Percentiles rank a stretch among this genome's conserved stretches.
Conservation (phyloP, 805 yeast species). For the Lipomyces japonicus region DNA sequence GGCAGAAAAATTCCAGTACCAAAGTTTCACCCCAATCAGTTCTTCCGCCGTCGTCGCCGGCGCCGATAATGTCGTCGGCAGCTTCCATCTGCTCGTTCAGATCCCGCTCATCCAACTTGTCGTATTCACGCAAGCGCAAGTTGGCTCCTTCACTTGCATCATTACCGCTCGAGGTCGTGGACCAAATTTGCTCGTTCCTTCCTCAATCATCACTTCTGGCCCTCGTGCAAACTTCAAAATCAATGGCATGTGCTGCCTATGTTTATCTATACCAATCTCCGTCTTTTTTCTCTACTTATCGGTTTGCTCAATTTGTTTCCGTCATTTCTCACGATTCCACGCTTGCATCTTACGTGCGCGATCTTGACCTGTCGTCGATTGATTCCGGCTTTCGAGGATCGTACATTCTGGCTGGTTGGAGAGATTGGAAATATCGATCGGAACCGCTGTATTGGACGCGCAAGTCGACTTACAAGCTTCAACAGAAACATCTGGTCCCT, state of each 20-base stretch:
- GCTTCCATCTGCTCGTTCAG: conserved; percentile 27
- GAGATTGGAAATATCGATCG: conserved; percentile 80
- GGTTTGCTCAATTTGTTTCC: conserved; percentile 76
- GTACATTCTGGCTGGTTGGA: conserved; percentile 66
- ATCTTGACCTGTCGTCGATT: conserved; percentile 55
- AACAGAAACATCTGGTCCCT: conserved; percentile 2
- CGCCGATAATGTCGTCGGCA: conserved; percentile 18
- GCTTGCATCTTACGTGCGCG: conserved; percentile 55
- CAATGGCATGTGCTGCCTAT: conserved; percentile 22
- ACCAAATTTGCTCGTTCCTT: conserved; percentile 27
- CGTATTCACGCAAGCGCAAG: conserved; percentile 7
- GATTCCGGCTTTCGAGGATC: conserved; percentile 22
- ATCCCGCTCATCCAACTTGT: conserved; percentile 15
- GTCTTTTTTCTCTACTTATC: conserved; percentile 61
- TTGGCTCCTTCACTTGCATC: conserved; percentile 22
- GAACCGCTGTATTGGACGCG: conserved; percentile 47
- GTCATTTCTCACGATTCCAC: conserved; percentile 54
- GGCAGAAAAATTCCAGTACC: not conserved
- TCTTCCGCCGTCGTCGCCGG: conserved; percentile 15
- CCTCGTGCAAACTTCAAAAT: conserved; percentile 40
- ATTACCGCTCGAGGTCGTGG: conserved; percentile 34
- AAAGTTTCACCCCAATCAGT: conserved; percentile 6
- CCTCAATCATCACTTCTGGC: conserved; percentile 47
- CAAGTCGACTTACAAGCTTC: conserved; percentile 27
- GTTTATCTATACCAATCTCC: conserved; percentile 50